Conservation (phyloP, 2,329 filamentous ascomycete genomes). For the Xylariales sp. region DNA sequence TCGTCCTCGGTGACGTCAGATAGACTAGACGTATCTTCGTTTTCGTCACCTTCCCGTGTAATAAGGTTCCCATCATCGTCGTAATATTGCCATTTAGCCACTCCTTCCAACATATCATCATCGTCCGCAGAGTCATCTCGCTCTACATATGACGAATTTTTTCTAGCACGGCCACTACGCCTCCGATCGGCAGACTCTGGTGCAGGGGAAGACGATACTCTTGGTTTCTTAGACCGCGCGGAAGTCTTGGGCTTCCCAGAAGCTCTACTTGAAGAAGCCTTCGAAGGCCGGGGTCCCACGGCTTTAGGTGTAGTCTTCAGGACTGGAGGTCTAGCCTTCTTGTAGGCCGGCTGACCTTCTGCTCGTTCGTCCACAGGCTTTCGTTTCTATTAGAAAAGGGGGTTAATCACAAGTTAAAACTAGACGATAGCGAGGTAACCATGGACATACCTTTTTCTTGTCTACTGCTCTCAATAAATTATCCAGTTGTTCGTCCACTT, state of each 20-base stretch:
- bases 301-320: constrained; percentile 50
- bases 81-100: constrained; percentile 68
- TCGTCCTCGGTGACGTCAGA: constrained; percentile 38
- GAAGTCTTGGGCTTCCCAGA: constrained; percentile 44
- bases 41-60: constrained; percentile 44
- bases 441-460: constrained; percentile 71
- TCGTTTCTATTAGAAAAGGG: constrained; percentile 61
- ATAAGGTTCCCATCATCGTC: constrained; percentile 52
- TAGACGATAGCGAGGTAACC: constrained; percentile 1
- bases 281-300: constrained; percentile 51
- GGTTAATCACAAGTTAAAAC: constrained; percentile 36
- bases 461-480: constrained; percentile 73
- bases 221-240: constrained; percentile 47
- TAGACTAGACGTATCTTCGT: constrained; percentile 31
- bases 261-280: constrained; percentile 45
- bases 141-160: constrained; percentile 64
- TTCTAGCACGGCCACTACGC: constrained; percentile 65
- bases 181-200: constrained; percentile 61
- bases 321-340: constrained; percentile 53
- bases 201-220: constrained; percentile 48
- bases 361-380: constrained; percentile 64
- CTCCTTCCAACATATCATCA: constrained; percentile 70
- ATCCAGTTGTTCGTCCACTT: constrained; percentile 80
- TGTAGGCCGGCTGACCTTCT: constrained; percentile 58
- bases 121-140: constrained; percentile 69